These are phyloP conservation scores for Cladosporium sp. DNA, from an alignment of 2,329 filamentous ascomycete species.

Conservation along the genomic window DNA sequence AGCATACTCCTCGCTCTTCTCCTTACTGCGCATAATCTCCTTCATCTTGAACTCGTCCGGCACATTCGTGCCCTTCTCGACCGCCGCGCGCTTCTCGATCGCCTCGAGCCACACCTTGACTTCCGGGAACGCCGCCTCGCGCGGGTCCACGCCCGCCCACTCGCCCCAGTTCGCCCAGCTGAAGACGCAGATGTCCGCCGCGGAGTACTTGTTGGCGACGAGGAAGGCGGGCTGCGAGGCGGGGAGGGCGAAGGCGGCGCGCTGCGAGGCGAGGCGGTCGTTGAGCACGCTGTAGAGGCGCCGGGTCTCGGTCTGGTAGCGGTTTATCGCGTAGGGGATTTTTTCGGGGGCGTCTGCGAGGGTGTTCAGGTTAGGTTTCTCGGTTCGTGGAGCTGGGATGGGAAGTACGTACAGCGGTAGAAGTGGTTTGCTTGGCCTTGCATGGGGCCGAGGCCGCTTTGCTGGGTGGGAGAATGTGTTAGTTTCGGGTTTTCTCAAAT, in stretches of 20 bases:
- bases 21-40: conserved; percentile 50
- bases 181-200: conserved; percentile 72
- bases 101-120: conserved; percentile 69
- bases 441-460: conserved; percentile 49
- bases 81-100: conserved; percentile 59
- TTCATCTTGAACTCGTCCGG: conserved; percentile 56
- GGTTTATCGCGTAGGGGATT: conserved; percentile 72
- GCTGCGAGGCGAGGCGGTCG: conserved; percentile 50
- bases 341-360: conserved; percentile 60
- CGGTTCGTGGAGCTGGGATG: neutral
- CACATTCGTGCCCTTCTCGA: conserved; percentile 69
- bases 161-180: conserved; percentile 62
- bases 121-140: conserved; percentile 59
- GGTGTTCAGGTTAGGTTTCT: too few species aligned
- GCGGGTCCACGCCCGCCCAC: conserved; percentile 59
- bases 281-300: conserved; percentile 73
- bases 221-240: conserved; percentile 34
- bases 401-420: conserved; percentile 20
- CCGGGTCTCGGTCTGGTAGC: conserved; percentile 73
- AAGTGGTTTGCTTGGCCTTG: conserved; percentile 69
- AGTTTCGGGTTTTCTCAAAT: neutral
- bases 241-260: conserved; percentile 27
- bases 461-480: neutral
- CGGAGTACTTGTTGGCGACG: conserved; percentile 57
- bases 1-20: conserved; percentile 51